phyloP scores from a whole-genome alignment of 805 yeast species.

The Henningerozyma blattae region DNA sequence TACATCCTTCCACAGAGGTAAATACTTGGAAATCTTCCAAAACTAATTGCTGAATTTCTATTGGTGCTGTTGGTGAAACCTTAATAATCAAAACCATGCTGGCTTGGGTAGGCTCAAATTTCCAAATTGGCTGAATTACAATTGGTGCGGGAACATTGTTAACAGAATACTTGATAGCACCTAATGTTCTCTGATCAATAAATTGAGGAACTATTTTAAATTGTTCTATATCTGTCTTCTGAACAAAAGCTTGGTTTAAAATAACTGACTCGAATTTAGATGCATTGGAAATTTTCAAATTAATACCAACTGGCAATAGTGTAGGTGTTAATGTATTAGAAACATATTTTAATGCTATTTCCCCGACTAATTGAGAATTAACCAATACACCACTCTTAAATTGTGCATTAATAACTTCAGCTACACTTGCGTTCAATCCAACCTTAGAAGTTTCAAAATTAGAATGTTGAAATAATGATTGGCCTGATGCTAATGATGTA shows the following conservation, averaged over 20 bases:
- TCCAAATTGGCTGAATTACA: slow-evolving; percentile 74
- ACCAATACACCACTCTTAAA: slow-evolving; percentile 54
- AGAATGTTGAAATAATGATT: slow-evolving; percentile 36
- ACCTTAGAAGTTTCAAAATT: slow-evolving; percentile 28
- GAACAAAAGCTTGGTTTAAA: slow-evolving; percentile 43
- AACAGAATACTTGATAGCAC: slow-evolving; percentile 68
- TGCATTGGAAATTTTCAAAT: slow-evolving; percentile 30
- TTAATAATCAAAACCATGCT: slow-evolving; percentile 64
- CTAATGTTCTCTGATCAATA: slow-evolving; percentile 54
- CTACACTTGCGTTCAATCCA: slow-evolving; percentile 74
- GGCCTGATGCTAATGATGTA: slow-evolving; percentile 15
- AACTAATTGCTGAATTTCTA: slow-evolving; percentile 21
- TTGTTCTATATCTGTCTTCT: slow-evolving; percentile 31
- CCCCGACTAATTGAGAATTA: slow-evolving; percentile 65
- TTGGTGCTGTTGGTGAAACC: slow-evolving; percentile 25
- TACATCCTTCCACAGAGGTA: slow-evolving; percentile 52
- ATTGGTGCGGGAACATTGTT: slow-evolving; percentile 50
- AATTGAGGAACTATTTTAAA: slow-evolving; percentile 38
- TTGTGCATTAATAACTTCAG: slow-evolving; percentile 72
- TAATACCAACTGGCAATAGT: slow-evolving; percentile 32
- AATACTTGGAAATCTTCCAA: slow-evolving; percentile 30
- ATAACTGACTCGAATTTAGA: slow-evolving; percentile 34
- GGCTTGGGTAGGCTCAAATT: slow-evolving; percentile 73
- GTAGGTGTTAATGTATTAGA: slow-evolving; percentile 16
- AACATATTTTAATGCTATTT: slow-evolving; percentile 68